Evolutionary conservation across 176 grass and related monocot genomes (phyloP), one percentile per base, ranked within the genome.

Genomic region (Rhipidocladum racemiflorum): DNA sequence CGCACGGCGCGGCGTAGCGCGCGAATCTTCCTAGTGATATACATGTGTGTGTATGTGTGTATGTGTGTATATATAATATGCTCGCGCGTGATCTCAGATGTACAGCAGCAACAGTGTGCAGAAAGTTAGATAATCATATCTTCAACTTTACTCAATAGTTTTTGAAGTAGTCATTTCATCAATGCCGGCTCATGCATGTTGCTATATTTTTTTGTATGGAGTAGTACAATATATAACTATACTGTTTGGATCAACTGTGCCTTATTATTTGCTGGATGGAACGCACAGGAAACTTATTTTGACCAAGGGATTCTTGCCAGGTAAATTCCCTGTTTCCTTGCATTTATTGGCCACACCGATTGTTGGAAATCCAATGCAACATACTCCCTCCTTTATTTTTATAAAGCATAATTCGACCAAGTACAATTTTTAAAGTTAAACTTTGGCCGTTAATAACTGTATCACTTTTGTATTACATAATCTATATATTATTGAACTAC

Each of bases 301-400:
- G 68, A 79, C 57, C 57, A n/a, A 13, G 44, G 55, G 24, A 71
- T 72, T 36, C 25, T 54, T 16, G 67, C n/a, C 44, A 49, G 74
- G 53, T 56, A 56, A 56, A 10, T 23, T 4, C 21, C 45, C 23
- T 65, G 59, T 54, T 28, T 1, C 45, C 6, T 66, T 11, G 51
- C 53, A 70, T 88, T 84, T 66, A 73, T 17, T 49, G 60, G 59
- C 16, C 56, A 34, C 13, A 7, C 70, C 23, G 29, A 49, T 50
- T 32, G 87, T 62, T 75, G 48, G 49, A 72, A 61, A 85, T 27
- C 70, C 62, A 69, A 62, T 1, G 54, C 62, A 8, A 65, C 44
- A 25, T 7, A 30, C n/a, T n/a, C n/a, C n/a, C n/a, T n/a, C n/a
- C n/a, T n/a, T n/a, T n/a, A n/a, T n/a, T n/a, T n/a, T n/a, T n/a